A percentile compares a stretch with the other conserved stretches of the same genome.
These are phyloP conservation scores for Kodamaea lidongshanica DNA, from an alignment of 805 yeast species.

Conservation along the genomic window DNA sequence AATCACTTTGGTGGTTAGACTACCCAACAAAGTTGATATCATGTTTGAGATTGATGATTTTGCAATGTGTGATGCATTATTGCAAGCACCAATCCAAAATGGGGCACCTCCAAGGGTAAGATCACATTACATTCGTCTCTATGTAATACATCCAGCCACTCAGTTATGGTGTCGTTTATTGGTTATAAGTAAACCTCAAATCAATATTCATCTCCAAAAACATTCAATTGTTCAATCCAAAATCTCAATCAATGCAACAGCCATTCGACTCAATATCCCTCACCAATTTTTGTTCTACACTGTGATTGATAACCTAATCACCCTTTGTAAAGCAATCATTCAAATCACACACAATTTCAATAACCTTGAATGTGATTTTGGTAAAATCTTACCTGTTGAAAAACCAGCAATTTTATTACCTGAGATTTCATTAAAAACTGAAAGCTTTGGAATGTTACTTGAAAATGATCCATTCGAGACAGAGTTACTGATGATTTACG, in stretches of 20 bases:
- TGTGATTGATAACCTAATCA: constrained; percentile 72
- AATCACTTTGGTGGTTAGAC: constrained; percentile 32
- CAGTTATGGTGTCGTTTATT: constrained; percentile 34
- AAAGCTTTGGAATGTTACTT: constrained; percentile 53
- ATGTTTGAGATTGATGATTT: constrained; percentile 41
- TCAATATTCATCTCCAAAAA: constrained; percentile 12
- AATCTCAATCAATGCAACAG: constrained; percentile 22
- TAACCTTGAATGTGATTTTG: constrained; percentile 21
- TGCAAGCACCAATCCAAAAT: constrained; percentile 20
- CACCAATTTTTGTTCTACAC: constrained; percentile 68
- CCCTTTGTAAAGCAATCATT: constrained; percentile 57
- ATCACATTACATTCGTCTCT: constrained; percentile 38
- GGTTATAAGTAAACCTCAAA: constrained; percentile 27
- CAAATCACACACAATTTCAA: constrained; percentile 52
- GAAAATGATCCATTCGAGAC: constrained; percentile 91
- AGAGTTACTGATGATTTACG: constrained; percentile 57
- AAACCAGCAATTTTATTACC: constrained; percentile 48
- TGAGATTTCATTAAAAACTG: constrained; percentile 47
- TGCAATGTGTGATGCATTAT: constrained; percentile 20
- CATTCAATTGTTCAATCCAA: constrained; percentile 5
- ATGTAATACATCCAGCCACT: constrained; percentile 46
- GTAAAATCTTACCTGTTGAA: constrained; percentile 28
- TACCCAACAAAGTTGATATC: constrained; percentile 44
- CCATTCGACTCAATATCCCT: constrained; percentile 56
- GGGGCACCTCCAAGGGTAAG: too few relatives aligned